Percentiles rank a stretch among this genome's conserved stretches.
These are phyloP conservation scores for Osmanthus fragrans DNA, from an alignment of 257 asterid genomes.

Conservation along the genomic window DNA sequence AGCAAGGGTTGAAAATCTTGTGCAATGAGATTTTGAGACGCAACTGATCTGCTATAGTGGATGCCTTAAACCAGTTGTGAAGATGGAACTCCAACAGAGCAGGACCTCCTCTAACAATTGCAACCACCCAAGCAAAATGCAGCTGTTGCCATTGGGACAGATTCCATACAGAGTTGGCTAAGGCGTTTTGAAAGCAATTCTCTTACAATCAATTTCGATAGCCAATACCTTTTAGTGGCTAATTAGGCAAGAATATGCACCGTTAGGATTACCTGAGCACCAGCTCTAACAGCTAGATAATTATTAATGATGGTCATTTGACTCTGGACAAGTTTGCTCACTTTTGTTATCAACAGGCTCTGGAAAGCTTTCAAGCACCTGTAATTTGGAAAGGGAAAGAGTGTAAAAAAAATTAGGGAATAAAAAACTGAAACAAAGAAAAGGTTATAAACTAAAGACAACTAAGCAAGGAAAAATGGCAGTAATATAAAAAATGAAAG, in stretches of 20 bases:
- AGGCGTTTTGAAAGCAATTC: not conserved
- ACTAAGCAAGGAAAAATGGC: not conserved
- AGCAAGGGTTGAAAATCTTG: not conserved
- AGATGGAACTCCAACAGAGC: not conserved
- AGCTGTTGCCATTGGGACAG: not conserved
- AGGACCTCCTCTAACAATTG: not conserved
- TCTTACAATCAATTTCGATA: not conserved
- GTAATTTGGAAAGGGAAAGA: constrained; percentile 3
- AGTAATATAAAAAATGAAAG: not conserved
- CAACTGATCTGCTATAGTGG: not conserved
- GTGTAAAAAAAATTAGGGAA: not conserved
- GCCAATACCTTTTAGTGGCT: not conserved
- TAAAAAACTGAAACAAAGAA: not conserved
- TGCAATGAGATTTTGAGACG: not conserved
- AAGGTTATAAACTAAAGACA: not conserved
- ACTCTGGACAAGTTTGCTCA: constrained; percentile 21
- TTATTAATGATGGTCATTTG: constrained; percentile 6
- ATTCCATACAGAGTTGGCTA: not conserved
- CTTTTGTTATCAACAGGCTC: constrained; percentile 37
- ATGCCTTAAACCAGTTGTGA: not conserved
- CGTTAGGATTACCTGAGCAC: not conserved
- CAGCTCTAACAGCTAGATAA: not conserved
- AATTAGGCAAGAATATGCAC: not conserved
- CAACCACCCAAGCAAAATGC: not conserved
- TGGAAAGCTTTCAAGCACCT: constrained; percentile 63